Evolutionary conservation across 2,329 filamentous ascomycete genomes (phyloP), one percentile per base, ranked within the genome.

Genomic region (Chrysosporium keratinophilum): DNA sequence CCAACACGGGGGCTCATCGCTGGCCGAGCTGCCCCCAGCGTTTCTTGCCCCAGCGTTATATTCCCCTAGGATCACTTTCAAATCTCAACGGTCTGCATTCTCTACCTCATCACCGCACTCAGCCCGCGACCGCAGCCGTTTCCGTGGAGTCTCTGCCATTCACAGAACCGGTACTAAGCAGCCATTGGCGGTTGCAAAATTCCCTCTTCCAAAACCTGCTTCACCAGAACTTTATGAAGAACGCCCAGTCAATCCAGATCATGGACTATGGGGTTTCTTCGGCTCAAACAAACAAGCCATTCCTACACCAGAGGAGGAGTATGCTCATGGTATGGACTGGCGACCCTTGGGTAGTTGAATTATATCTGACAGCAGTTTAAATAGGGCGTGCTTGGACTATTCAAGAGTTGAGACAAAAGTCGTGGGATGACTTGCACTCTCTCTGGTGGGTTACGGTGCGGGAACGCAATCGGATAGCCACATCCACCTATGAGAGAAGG

Each of bases 241-340:
- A 43, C 68, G 66, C n/a, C 47, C 79, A 58, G 78, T 76, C 34
- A 84, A 88, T 65, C 77, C 81, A 28, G 73, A 90, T 60, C 93
- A 98, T 71, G 91, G 89, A 31, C 82, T 98, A 10, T 97, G 87
- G 85, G 84, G 81, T 1, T 98, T 98, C 73, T 97, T 98, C 72
- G 82, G 84, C 63, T 77, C 77, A 58, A 78, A 83, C 59, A 80
- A 80, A 59, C 79, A 82, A 64, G 72, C 83, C n/a, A 69, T 95
- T 63, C 78, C 78, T 61, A 83, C 83, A 6, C 89, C 90, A 4
- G 77, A 81, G 35, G 83, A 91, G 60, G 82, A 86, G 54, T 67
- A 76, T 48, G 74, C 79, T 59, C 84, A 93, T 69, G 93, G 80
- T 81, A 69, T 58, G 71, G 15, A 31, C 31, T 34, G n/a, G 14